These are phyloP conservation scores for Lodderomyces metapsilosis DNA, from an alignment of 1,139 yeast genomes.

Conservation along the genomic window DNA sequence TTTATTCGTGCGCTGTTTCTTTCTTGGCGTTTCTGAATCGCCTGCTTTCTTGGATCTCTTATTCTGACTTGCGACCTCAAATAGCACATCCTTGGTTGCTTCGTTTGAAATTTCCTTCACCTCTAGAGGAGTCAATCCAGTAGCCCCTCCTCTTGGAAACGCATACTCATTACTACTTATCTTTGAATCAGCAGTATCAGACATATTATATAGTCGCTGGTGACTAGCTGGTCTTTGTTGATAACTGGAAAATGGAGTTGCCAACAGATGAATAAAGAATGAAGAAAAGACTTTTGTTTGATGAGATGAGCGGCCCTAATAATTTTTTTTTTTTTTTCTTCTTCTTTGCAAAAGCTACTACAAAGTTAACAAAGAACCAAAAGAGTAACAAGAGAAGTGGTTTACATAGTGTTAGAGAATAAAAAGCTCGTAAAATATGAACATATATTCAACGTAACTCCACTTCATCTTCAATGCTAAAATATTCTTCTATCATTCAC, in stretches of 20 bases:
- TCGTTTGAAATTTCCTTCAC: slow-evolving; percentile 91
- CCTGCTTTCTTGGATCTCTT: slow-evolving; percentile 30
- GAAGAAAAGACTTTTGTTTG: background rate
- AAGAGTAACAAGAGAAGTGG: no score
- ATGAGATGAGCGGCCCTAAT: no score
- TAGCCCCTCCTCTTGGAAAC: slow-evolving; percentile 95
- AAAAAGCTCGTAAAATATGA: background rate
- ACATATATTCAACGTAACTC: background rate
- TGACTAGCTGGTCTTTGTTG: background rate
- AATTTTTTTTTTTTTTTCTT: background rate
- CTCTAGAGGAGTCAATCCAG: slow-evolving; percentile 84
- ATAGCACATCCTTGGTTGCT: slow-evolving; percentile 83
- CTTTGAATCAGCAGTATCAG: slow-evolving; percentile 18
- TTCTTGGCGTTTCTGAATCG: slow-evolving; percentile 23
- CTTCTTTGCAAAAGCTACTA: background rate
- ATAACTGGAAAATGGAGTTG: background rate
- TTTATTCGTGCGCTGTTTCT: slow-evolving; percentile 24
- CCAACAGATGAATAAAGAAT: background rate
- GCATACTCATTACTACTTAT: slow-evolving; percentile 59
- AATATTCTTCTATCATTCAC: slow-evolving; percentile 21
- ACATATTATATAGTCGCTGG: slow-evolving; percentile 13
- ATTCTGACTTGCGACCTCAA: slow-evolving; percentile 44
- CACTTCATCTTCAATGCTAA: background rate
- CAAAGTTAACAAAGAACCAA: no score
- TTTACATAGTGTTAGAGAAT: background rate